Evolutionary conservation across 805 yeast species (phyloP).

Genomic region (Barnettozyma populi): DNA sequence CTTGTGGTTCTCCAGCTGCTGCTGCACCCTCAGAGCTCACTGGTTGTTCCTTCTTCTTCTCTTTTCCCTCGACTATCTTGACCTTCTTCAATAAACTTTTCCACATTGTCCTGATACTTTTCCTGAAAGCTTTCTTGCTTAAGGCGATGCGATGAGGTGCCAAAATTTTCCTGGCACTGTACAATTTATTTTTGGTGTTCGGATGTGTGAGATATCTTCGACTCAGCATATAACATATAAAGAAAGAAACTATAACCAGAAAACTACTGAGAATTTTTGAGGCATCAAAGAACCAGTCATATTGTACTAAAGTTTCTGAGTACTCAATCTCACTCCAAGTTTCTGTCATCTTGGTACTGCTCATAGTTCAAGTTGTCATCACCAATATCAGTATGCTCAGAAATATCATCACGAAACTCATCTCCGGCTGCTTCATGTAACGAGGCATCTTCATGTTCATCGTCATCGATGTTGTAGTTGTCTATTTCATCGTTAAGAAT

Average conservation of each 20-base stretch:
- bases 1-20: not conserved
- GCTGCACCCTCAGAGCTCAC: not conserved
- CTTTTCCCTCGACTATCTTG: not conserved
- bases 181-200: constrained; percentile 6
- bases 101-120: not conserved
- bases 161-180: not conserved
- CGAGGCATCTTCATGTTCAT: constrained; percentile 13
- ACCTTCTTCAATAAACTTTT: not conserved
- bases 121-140: not conserved
- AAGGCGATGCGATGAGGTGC: constrained; percentile 5
- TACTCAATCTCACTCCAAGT: constrained; percentile 6
- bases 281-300: too few species aligned
- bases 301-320: not conserved
- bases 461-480: constrained; percentile 24
- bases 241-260: too few species aligned
- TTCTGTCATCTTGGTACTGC: constrained; percentile 14
- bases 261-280: too few species aligned
- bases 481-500: constrained; percentile 21
- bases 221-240: too few species aligned
- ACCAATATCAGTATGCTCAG: constrained; percentile 2
- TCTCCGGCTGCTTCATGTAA: not conserved
- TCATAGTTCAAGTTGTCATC: constrained; percentile 9
- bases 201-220: constrained; percentile 6
- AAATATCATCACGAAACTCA: constrained; percentile 6
- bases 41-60: not conserved